Evolutionary conservation across 768 basidiomycete genomes (phyloP), one percentile per base, ranked within the genome.

Genomic region (Amanita inopinata): DNA sequence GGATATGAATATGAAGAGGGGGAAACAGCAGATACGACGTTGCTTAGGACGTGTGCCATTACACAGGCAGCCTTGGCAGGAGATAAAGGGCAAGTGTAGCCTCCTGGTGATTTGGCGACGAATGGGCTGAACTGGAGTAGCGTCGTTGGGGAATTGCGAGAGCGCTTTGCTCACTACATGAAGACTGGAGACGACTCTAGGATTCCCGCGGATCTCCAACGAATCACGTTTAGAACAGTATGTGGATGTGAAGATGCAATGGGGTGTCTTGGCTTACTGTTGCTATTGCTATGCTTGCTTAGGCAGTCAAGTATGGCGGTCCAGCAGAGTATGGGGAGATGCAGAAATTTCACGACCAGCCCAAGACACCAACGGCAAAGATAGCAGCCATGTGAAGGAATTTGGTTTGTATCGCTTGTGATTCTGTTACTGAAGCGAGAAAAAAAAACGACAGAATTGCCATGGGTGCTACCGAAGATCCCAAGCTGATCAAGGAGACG

Each of bases 201-300:
- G 40, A 87, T 98, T 50, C 87, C 89, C 5, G 73, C 78, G 19
- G 93, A 97, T 62, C 61, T 98, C 34, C 73, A 83, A 50, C 54
- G 65, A 20, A 61, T 70, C 31, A 75, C 76, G 31, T 80, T 69
- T 58, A 51, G 56, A 20, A 67, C 61, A 38, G 82, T 83, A 50
- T 11, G 73, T 55, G 5, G n/a, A n/a, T n/a, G n/a, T n/a, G 28
- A n/a, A 9, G 28, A 9, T 31, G n/a, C n/a, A n/a, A n/a, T n/a
- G n/a, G n/a, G n/a, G 28, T 31, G 28, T 9, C 28, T 31, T 9
- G n/a, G 19, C 14, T 27, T 40, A 28, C 39, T 32, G 30, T 30
- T 42, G 23, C 41, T 53, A 19, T 28, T 31, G 17, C 33, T 20
- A 19, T 31, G 28, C 23, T 28, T 25, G 35, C 45, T 6, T 47